Base-by-base conservation (phyloP, 2,329 filamentous ascomycete genomes). In the Tolypocladium tropicale region DNA sequence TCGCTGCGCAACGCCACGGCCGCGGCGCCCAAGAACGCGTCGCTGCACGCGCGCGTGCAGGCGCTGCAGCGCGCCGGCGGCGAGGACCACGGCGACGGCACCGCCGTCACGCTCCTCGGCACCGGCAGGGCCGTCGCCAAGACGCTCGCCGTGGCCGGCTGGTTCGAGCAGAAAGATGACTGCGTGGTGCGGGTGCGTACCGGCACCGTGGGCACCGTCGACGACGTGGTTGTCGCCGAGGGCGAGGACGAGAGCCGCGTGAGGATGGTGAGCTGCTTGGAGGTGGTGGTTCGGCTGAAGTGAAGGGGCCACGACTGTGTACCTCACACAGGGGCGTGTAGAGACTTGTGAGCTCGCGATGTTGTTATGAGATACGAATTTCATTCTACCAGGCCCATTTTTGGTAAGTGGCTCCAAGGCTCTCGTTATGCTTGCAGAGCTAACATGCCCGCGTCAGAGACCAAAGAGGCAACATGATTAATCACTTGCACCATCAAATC, bases 111-210 rank as follows among this genome's bases (percentile, higher is more conserved):
- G 16, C 67, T 89, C 2, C 76, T 86, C 55, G 87, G 82, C 9
- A 85, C 84, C 0, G 86, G 87, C 1, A 79, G 78, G 61, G 87
- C 86, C 9, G 84, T 90, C 33, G 75, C 79, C 59, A 83, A 83
- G 68, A 81, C 81, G 1, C 68, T 88, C 57, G 74, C 79, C 30
- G 68, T 90, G 6, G 87, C 82, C 0, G 68, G 80, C 36, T 86
- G 81, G 75, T 89, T 90, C 61, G 78, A 82, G 68, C 76, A 80
- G 55, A 78, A 85, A 68, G 73, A 69, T 14, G 82, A 83, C 59
- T 85, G 81, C 60, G 65, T 69, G 6, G 83, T 90, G 1, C 72
- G 75, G 62, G 64, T 89, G 53, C 74, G 77, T 66, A 89, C 86
- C 50, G 78, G 80, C 56, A 88, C 79, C 53, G 74, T 87, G 18